Percentiles rank a stretch among this genome's conserved stretches.
Conservation (phyloP, 768 basidiomycete species). For the Hirschioporus abietinus region DNA sequence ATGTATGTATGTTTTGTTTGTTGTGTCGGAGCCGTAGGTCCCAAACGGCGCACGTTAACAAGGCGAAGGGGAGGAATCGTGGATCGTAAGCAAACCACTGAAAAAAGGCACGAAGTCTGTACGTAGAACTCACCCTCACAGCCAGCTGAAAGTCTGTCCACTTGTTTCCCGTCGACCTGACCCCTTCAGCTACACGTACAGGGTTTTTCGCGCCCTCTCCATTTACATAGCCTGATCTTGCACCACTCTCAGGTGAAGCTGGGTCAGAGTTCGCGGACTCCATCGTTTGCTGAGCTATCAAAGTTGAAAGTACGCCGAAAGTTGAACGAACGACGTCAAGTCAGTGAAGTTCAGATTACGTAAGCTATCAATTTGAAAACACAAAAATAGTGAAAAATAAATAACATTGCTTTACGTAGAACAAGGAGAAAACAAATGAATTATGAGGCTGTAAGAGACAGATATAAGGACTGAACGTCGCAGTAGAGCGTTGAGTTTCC, state of each 20-base stretch:
- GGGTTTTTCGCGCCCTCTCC: not conserved
- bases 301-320: not conserved
- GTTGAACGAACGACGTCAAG: not conserved
- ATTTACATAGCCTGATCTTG: not conserved
- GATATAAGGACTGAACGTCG: too few relatives aligned
- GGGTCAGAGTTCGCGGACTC: not conserved
- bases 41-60: too few relatives aligned
- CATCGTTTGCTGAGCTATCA: not conserved
- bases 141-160: conserved; percentile 3
- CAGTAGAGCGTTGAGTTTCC: too few relatives aligned
- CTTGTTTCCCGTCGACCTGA: not conserved
- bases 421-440: too few relatives aligned
- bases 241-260: not conserved
- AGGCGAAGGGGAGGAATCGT: too few relatives aligned
- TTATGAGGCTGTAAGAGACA: too few relatives aligned
- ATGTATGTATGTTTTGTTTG: too few relatives aligned
- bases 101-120: not conserved
- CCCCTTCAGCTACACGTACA: not conserved
- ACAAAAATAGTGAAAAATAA: too few relatives aligned
- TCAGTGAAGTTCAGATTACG: too few relatives aligned
- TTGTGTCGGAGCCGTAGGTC: too few relatives aligned
- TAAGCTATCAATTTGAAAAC: too few relatives aligned
- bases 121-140: not conserved
- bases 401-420: too few relatives aligned
- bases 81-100: not conserved